A percentile compares a stretch with the other conserved stretches of the same genome.
These are phyloP conservation scores for Knoxdaviesia capensis DNA, from an alignment of 2,329 filamentous ascomycete genomes.

Conservation along the genomic window DNA sequence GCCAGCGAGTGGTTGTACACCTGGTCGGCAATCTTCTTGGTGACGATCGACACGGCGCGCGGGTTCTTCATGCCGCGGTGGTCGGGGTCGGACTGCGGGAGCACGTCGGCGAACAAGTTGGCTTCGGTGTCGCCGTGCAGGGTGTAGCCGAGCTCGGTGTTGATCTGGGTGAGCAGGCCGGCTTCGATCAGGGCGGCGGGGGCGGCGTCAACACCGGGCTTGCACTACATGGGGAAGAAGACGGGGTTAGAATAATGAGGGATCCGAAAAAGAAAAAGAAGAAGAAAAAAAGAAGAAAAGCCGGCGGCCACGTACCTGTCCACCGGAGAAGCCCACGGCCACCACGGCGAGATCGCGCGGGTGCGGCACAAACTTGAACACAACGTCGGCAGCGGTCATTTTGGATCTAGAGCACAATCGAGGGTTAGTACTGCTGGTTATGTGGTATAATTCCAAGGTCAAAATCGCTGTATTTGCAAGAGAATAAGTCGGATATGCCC, in stretches of 20 bases:
- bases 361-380: constrained; percentile 66
- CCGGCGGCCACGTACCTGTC: constrained; percentile 45
- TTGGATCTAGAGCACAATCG: too few species aligned
- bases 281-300: background rate
- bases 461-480: too few species aligned
- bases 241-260: constrained; percentile 5
- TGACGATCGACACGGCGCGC: constrained; percentile 68
- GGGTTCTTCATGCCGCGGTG: constrained; percentile 92
- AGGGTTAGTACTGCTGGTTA: too few species aligned
- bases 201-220: constrained; percentile 78
- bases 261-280: background rate
- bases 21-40: constrained; percentile 56
- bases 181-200: constrained; percentile 76
- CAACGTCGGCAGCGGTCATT: too few species aligned
- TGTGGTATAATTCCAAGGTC: too few species aligned
- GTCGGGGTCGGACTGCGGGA: constrained; percentile 53
- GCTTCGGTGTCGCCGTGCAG: constrained; percentile 69
- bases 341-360: constrained; percentile 74
- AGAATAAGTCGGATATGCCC: too few species aligned
- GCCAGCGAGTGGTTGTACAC: constrained; percentile 71
- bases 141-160: constrained; percentile 71
- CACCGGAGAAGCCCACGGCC: constrained; percentile 88
- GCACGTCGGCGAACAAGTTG: constrained; percentile 60
- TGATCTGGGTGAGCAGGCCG: constrained; percentile 67
- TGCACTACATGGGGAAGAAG: constrained; percentile 41